Percentiles rank a stretch among this genome's conserved stretches.
These are phyloP conservation scores for Chlorella variabilis DNA, from an alignment of 163 green algal species.

Conservation along the genomic window DNA sequence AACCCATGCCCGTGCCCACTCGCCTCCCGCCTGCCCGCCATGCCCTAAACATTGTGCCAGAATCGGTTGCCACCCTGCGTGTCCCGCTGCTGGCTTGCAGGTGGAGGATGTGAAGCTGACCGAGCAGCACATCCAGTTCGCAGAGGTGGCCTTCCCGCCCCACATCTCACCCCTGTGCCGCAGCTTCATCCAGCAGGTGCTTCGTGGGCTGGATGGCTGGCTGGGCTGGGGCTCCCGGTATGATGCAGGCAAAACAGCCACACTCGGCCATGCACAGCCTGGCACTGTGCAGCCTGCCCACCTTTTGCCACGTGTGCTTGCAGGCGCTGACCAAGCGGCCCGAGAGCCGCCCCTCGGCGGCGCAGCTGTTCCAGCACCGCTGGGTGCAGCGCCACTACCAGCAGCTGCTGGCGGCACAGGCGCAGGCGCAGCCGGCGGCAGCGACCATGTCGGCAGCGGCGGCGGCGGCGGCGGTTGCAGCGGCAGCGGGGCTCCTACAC, in stretches of 20 bases:
- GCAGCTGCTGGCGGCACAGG: neutral
- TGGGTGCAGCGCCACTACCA: neutral
- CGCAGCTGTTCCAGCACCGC: constrained; percentile 29
- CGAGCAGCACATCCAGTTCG: constrained; percentile 33
- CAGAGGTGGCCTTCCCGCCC: neutral
- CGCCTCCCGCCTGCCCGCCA: too few species aligned
- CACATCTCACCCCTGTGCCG: constrained; percentile 9
- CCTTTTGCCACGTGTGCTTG: neutral
- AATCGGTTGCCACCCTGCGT: too few species aligned
- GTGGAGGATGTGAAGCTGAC: constrained; percentile 28
- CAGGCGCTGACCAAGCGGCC: constrained; percentile 34
- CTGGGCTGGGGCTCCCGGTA: neutral
- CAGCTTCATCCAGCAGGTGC: constrained; percentile 38
- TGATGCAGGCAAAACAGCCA: neutral
- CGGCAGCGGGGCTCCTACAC: neutral
- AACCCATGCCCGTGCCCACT: too few species aligned
- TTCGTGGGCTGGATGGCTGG: neutral
- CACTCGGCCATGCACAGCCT: neutral
- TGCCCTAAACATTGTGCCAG: too few species aligned
- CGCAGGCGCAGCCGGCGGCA: neutral
- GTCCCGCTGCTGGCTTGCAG: neutral
- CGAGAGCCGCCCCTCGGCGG: neutral
- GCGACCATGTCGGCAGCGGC: neutral
- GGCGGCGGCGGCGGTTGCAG: neutral
- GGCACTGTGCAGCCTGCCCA: neutral